These are phyloP conservation scores for Cladophialophora yegresii DNA, from an alignment of 2,329 filamentous ascomycete species.

Conservation along the genomic window DNA sequence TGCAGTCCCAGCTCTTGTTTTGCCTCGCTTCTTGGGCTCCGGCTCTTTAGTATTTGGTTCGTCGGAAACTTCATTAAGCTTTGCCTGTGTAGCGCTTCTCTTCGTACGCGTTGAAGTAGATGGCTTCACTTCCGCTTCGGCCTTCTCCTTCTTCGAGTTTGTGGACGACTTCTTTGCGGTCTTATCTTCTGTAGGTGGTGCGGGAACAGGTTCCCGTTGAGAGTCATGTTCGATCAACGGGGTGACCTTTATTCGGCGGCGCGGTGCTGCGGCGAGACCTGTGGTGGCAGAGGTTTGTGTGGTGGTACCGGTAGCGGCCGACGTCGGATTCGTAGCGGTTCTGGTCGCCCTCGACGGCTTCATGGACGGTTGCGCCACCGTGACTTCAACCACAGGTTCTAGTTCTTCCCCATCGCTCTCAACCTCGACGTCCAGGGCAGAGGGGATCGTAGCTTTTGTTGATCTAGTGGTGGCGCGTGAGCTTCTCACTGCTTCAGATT, in stretches of 20 bases:
- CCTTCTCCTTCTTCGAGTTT: constrained; percentile 28
- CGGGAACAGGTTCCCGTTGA: constrained; percentile 15
- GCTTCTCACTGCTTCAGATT: background rate
- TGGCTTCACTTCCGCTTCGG: constrained; percentile 11
- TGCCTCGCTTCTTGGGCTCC: constrained; percentile 26
- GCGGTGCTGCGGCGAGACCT: constrained; percentile 33
- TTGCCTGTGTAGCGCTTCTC: constrained; percentile 12
- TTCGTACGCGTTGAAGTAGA: constrained; percentile 20
- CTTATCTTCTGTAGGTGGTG: constrained; percentile 13
- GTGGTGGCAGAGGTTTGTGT: constrained; percentile 2
- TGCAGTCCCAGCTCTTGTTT: constrained; percentile 11
- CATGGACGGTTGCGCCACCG: constrained; percentile 4
- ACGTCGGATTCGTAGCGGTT: constrained; percentile 9
- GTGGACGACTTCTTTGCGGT: constrained; percentile 25
- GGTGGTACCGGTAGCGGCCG: background rate
- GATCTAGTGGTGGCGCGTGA: constrained; percentile 6
- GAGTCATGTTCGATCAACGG: constrained; percentile 23
- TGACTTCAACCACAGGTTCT: constrained; percentile 3
- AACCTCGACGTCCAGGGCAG: background rate
- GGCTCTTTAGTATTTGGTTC: constrained; percentile 14
- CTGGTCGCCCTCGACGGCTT: constrained; percentile 18
- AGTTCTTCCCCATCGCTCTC: constrained; percentile 15
- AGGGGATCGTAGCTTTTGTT: background rate
- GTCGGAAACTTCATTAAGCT: constrained; percentile 7
- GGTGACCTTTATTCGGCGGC: constrained; percentile 36